Evolutionary conservation across 2,329 filamentous ascomycete species (phyloP).

Genomic region (Xylaria sp.): DNA sequence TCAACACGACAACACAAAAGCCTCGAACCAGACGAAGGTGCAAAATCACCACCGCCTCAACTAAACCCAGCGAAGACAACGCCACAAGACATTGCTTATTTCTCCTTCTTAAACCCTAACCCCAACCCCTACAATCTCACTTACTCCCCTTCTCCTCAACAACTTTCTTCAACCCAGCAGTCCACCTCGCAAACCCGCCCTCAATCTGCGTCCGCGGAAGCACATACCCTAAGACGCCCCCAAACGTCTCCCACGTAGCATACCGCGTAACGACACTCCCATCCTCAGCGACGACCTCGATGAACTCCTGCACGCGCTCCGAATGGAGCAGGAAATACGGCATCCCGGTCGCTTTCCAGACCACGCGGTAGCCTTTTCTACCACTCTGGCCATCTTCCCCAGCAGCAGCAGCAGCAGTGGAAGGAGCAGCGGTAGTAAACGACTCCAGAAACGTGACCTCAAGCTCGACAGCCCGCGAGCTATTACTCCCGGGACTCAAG

Average conservation of each 20-base stretch:
- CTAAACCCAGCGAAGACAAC: neutral
- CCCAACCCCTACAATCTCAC: neutral
- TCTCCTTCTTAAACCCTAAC: neutral
- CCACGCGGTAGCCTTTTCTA: constrained; percentile 28
- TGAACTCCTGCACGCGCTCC: constrained; percentile 39
- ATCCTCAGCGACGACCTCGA: constrained; percentile 8
- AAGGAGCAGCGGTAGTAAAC: neutral
- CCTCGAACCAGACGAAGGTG: no score
- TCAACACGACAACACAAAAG: neutral
- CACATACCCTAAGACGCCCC: constrained; percentile 24
- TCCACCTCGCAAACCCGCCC: constrained; percentile 36
- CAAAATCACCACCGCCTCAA: neutral
- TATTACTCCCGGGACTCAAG: constrained; percentile 24
- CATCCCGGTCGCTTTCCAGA: constrained; percentile 29
- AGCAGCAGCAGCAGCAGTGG: neutral
- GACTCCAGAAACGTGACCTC: constrained; percentile 32
- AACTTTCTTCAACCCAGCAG: constrained; percentile 31
- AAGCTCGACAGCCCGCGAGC: constrained; percentile 29
- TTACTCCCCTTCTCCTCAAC: constrained; percentile 17
- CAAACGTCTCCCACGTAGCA: constrained; percentile 38
- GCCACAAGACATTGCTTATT: neutral
- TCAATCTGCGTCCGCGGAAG: constrained; percentile 31
- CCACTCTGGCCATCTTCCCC: neutral
- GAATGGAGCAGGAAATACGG: constrained; percentile 34
- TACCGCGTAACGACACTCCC: constrained; percentile 23